Evolutionary conservation across 768 basidiomycete genomes (phyloP).

Genomic region (Phylloporus arenicola): DNA sequence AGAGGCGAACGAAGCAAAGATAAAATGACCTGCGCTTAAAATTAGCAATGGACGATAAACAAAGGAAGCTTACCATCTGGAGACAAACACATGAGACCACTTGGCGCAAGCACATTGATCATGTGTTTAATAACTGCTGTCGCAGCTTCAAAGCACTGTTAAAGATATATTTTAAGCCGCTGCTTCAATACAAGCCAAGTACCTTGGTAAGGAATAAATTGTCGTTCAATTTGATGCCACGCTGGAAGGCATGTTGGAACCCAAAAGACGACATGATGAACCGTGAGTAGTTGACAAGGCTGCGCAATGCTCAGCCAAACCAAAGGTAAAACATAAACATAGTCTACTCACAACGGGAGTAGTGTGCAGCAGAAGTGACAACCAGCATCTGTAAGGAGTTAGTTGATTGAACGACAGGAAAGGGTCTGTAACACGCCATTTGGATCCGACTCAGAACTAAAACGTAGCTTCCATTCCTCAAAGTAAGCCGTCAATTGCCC

Average conservation of each 20-base stretch:
- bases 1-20: constrained; percentile 76
- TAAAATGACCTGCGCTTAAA: constrained; percentile 53
- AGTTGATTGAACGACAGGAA: neutral
- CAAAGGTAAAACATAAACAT: neutral
- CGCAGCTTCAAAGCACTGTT: constrained; percentile 62
- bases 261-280: constrained; percentile 86
- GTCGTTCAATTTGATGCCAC: constrained; percentile 59
- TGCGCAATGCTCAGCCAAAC: constrained; percentile 24
- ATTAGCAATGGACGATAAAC: neutral
- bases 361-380: constrained; percentile 59
- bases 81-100: constrained; percentile 71
- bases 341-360: constrained; percentile 60
- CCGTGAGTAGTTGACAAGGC: constrained; percentile 70
- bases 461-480: constrained; percentile 62
- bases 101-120: constrained; percentile 60
- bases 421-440: constrained; percentile 37
- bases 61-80: constrained; percentile 56
- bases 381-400: constrained; percentile 42
- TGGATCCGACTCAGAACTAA: constrained; percentile 54
- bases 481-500: constrained; percentile 55
- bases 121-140: constrained; percentile 61
- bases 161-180: neutral
- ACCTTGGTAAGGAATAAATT: constrained; percentile 67
- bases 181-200: neutral
- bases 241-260: constrained; percentile 76